Evolutionary conservation across 257 asterid genomes (phyloP).

Genomic region (Primulina tabacum): DNA sequence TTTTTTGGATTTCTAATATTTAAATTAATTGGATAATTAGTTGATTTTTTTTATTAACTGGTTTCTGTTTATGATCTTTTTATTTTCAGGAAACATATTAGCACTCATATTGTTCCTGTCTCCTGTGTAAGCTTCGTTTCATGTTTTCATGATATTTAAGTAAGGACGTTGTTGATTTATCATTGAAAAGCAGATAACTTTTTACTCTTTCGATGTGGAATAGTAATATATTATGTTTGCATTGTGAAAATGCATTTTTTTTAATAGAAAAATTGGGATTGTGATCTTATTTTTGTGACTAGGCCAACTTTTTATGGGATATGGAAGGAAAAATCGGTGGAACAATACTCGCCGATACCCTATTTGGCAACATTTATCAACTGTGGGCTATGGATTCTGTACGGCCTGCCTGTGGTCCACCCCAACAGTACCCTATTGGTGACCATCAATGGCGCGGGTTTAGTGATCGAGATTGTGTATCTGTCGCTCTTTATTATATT

Average conservation of each 20-base stretch:
- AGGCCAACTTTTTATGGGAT: slow-evolving; percentile 71
- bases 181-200: too few relatives aligned
- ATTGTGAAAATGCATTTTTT: too few relatives aligned
- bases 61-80: slow-evolving; percentile 4
- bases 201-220: too few relatives aligned
- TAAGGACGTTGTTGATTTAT: neutral
- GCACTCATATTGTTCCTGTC: slow-evolving; percentile 67
- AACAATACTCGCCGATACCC: slow-evolving; percentile 74
- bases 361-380: slow-evolving; percentile 73
- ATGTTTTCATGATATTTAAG: neutral
- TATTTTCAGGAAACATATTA: slow-evolving; percentile 65
- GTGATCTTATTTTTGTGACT: neutral
- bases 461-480: slow-evolving; percentile 57
- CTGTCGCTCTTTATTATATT: slow-evolving; percentile 40
- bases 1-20: too few relatives aligned
- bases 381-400: slow-evolving; percentile 77
- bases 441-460: slow-evolving; percentile 70
- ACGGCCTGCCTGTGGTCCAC: slow-evolving; percentile 78
- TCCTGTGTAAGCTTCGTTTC: slow-evolving; percentile 57
- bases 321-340: slow-evolving; percentile 69
- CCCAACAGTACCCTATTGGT: slow-evolving; percentile 68
- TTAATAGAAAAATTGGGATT: too few relatives aligned
- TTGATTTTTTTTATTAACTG: neutral
- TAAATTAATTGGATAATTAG: too few relatives aligned
- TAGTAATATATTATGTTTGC: neutral